A percentile compares a stretch with the other conserved stretches of the same genome.
phyloP scores from a whole-genome alignment of 179 eudicot species.

The Amaranthus tricolor region DNA sequence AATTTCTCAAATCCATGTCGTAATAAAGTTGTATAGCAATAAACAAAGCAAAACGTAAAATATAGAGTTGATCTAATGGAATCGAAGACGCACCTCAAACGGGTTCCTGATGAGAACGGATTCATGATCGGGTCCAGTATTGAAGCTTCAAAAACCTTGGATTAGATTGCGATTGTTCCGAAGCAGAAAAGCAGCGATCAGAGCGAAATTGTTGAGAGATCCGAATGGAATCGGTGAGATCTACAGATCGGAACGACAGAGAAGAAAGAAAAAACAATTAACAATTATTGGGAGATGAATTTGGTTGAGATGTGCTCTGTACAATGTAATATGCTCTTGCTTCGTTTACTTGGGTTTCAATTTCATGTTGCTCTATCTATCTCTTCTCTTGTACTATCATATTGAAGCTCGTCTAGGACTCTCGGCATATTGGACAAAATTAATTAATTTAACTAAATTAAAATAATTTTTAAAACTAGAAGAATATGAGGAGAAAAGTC shows the following conservation, averaged over 20 bases:
- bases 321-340: neutral
- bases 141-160: constrained; percentile 30
- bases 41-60: constrained; percentile 4
- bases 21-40: neutral
- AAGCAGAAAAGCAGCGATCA: constrained; percentile 6
- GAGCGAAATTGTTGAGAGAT: constrained; percentile 9
- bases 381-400: too few relatives aligned
- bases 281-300: neutral
- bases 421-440: too few relatives aligned
- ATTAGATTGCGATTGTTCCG: constrained; percentile 29
- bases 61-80: neutral
- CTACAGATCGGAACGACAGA: constrained; percentile 8
- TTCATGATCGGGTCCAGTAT: constrained; percentile 65
- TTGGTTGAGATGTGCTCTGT: neutral
- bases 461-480: too few relatives aligned
- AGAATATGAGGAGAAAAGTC: too few relatives aligned
- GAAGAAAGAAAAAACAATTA: neutral
- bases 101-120: constrained; percentile 95
- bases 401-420: too few relatives aligned
- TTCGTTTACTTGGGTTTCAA: constrained; percentile 18
- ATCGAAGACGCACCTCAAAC: constrained; percentile 61
- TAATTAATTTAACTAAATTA: too few relatives aligned
- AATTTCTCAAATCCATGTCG: neutral
- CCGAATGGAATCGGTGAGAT: constrained; percentile 27
- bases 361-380: neutral